Conservation (phyloP, 2,329 filamentous ascomycete genomes). For the Alternaria burnsii region DNA sequence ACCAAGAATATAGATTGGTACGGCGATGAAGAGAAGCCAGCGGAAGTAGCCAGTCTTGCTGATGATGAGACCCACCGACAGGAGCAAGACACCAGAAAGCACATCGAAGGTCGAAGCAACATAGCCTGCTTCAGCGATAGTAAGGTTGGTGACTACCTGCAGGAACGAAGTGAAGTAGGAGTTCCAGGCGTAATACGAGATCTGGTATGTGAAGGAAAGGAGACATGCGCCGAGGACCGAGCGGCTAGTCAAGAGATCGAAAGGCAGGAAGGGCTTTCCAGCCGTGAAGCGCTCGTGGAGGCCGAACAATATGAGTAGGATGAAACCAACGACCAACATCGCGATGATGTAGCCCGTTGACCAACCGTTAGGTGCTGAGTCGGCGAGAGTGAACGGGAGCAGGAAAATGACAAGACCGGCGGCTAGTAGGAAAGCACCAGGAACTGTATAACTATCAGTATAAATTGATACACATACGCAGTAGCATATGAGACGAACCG, state of each 20-base stretch:
- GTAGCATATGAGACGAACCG: not conserved
- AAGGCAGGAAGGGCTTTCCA: conserved; percentile 52
- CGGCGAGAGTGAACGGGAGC: conserved; percentile 67
- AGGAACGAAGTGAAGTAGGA: conserved; percentile 50
- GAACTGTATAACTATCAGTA: conserved; percentile 29
- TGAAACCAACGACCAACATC: conserved; percentile 47
- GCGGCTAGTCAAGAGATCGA: conserved; percentile 35
- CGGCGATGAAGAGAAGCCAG: conserved; percentile 63
- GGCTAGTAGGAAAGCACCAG: conserved; percentile 68
- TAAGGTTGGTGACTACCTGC: conserved; percentile 46
- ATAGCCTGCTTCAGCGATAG: conserved; percentile 42
- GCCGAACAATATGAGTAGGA: conserved; percentile 43
- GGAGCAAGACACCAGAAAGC: conserved; percentile 30
- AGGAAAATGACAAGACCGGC: conserved; percentile 70
- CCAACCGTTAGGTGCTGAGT: conserved; percentile 34
- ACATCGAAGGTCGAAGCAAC: conserved; percentile 39
- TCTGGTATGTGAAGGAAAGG: conserved; percentile 49
- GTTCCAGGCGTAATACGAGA: conserved; percentile 45
- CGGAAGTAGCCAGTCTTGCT: conserved; percentile 30
- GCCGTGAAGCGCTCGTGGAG: conserved; percentile 51
- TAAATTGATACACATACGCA: rapidly evolving
- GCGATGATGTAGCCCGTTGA: conserved; percentile 44
- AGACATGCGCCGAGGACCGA: conserved; percentile 62
- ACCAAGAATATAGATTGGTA: conserved; percentile 32
- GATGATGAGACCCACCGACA: conserved; percentile 29